phyloP scores from a whole-genome alignment of 2,329 filamentous ascomycete species.

The Thermoascus crustaceus region DNA sequence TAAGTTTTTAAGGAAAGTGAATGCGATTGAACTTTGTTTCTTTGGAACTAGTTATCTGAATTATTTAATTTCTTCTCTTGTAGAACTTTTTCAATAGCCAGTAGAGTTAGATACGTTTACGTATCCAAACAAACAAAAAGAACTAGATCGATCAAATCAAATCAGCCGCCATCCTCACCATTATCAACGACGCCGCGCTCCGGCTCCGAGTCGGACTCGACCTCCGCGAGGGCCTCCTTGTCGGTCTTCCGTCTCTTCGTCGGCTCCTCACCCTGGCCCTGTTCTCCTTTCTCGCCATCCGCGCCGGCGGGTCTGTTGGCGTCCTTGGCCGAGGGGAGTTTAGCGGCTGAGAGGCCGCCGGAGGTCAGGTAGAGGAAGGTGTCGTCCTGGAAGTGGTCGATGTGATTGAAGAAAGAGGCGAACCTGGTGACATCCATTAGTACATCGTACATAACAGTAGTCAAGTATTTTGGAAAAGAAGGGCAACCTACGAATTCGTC shows the following conservation, averaged over 20 bases:
- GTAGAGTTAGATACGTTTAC: too few species aligned
- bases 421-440: constrained; percentile 44
- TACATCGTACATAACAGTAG: neutral
- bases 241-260: constrained; percentile 15
- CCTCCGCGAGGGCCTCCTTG: constrained; percentile 23
- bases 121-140: too few species aligned
- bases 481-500: constrained; percentile 65
- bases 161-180: constrained; percentile 15
- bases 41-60: too few species aligned
- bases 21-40: too few species aligned
- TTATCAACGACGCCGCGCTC: constrained; percentile 10
- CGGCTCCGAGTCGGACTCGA: constrained; percentile 16
- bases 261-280: constrained; percentile 5
- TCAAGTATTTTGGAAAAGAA: constrained; percentile 1
- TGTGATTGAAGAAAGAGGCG: constrained; percentile 69
- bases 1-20: too few species aligned
- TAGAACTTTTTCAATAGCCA: too few species aligned
- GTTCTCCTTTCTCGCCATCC: constrained; percentile 4
- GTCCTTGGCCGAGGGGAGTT: too few species aligned
- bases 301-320: constrained; percentile 10
- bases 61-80: too few species aligned
- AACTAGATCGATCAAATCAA: too few species aligned
- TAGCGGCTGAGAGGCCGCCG: constrained; percentile 55
- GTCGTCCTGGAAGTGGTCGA: constrained; percentile 64
- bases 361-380: constrained; percentile 70